Base-by-base conservation (phyloP, 257 asterid species). In the Agastache rugosa region DNA sequence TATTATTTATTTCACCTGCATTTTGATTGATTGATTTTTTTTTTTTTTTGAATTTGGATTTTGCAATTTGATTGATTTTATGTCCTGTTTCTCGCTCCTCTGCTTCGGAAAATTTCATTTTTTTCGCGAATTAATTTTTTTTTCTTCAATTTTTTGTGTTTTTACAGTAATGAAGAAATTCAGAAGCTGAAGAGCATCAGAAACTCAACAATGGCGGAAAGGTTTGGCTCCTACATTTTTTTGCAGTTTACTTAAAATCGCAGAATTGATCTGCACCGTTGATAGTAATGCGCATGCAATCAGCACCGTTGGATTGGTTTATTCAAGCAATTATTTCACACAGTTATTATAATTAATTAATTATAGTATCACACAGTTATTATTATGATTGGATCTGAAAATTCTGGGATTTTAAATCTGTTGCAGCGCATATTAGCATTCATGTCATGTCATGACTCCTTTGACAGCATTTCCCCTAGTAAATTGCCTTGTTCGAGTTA, bases 151-250 rank as follows among this genome's bases (percentile, higher is more conserved):
- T 10, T 34, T 11, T n/a, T 37, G 47, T 37, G 29, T 58, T 16
- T 12, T 51, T 72, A 31, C 81, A 85, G 89, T 50, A 44, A 27
- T 50, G 83, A 80, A 29, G 91, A 77, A 75, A 59, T 54, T 63
- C 22, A 53, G 35, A 73, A 56, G 77, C 73, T 64, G 80, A 77
- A 72, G 78, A 80, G 75, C 90, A 58, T 60, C 73, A 78, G 74
- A 64, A 92, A 87, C 87, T 76, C 79, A 41, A 82, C 98, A 59
- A 79, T 63, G 83, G 78, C 74, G 83, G 85, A 80, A 58, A 80
- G 87, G 97, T 90, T 42, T 65, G 85, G 48, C 35, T 56, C 45
- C 75, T 8, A 62, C 63, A 41, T 34, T 62, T 50, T 65, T 58
- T 23, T 63, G 23, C n/a, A n/a, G 39, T 35, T 6, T 31, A 16